phyloP scores from a whole-genome alignment of 2,329 filamentous ascomycete species.

The Exophiala oligosperma region DNA sequence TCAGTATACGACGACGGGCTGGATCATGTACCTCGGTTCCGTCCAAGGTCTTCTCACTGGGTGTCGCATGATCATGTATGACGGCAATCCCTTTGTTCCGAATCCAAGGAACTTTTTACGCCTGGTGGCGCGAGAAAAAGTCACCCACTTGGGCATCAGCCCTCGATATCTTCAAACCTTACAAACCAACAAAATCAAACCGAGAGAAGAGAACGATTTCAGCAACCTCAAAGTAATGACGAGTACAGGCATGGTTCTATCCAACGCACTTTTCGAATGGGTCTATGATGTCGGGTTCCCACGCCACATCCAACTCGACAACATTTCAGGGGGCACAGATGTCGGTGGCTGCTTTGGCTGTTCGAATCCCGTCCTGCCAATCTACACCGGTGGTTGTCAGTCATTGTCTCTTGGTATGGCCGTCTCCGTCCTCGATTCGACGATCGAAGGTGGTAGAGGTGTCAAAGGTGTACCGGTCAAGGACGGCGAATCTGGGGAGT shows the following conservation, averaged over 20 bases:
- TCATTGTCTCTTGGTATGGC: slow-evolving; percentile 44
- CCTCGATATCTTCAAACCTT: slow-evolving; percentile 4
- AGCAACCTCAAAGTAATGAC: no score
- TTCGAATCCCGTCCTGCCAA: slow-evolving; percentile 67
- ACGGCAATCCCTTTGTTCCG: slow-evolving; percentile 76
- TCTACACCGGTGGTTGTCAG: slow-evolving; percentile 58
- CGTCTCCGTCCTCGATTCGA: slow-evolving; percentile 1
- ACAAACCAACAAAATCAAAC: no score
- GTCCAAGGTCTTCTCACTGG: slow-evolving; percentile 61
- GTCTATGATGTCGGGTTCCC: background rate
- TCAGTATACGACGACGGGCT: slow-evolving; percentile 36
- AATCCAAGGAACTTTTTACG: slow-evolving; percentile 59
- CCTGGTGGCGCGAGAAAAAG: background rate
- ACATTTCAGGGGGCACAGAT: background rate
- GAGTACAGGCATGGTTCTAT: no score
- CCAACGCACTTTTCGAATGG: no score
- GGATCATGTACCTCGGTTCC: slow-evolving; percentile 48
- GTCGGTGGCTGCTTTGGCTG: slow-evolving; percentile 34
- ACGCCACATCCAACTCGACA: background rate
- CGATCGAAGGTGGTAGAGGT: background rate
- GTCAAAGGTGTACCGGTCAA: background rate
- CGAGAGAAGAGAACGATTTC: no score
- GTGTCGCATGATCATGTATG: slow-evolving; percentile 66
- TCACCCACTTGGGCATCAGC: slow-evolving; percentile 11
- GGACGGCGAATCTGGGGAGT: slow-evolving; percentile 67